Percentiles rank a stretch among this genome's conserved stretches.
Conservation (phyloP, 2,329 filamentous ascomycete species). For the Hawksworthiomyces lignivorus region DNA sequence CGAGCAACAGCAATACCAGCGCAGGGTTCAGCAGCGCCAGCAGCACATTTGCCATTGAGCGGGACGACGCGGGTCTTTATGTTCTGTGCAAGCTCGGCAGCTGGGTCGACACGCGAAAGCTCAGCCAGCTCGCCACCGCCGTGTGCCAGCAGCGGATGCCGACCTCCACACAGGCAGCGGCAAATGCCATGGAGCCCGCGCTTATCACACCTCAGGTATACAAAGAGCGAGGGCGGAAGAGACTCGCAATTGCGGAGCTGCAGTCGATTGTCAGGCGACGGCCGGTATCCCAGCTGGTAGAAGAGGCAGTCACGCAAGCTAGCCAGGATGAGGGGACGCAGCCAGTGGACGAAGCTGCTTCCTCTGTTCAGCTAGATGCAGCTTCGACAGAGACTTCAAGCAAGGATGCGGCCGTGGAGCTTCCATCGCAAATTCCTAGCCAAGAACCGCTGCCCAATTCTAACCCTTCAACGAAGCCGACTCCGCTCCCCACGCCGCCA, state of each 20-base stretch:
- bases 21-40: conserved; percentile 17
- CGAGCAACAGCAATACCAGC: conserved; percentile 19
- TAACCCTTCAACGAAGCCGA: not conserved
- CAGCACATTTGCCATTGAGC: conserved; percentile 57
- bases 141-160: conserved; percentile 27
- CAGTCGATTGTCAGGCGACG: conserved; percentile 53
- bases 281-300: conserved; percentile 35
- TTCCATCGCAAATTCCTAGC: conserved; percentile 2
- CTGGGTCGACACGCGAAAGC: conserved; percentile 54
- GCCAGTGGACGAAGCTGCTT: not conserved
- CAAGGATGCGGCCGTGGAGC: not conserved
- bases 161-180: conserved; percentile 9
- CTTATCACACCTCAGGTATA: conserved; percentile 39
- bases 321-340: not conserved
- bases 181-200: conserved; percentile 15
- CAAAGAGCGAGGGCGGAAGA: conserved; percentile 46
- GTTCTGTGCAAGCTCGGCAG: conserved; percentile 59
- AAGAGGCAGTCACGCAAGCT: conserved; percentile 23
- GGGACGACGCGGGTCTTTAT: conserved; percentile 53
- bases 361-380: too few species aligned
- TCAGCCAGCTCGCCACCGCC: conserved; percentile 44
- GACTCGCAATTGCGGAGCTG: conserved; percentile 54
- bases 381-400: not conserved
- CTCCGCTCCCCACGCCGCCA: conserved; percentile 6
- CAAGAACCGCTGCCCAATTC: not conserved